These are phyloP conservation scores for Spinellus fusiger DNA, from an alignment of 192 early-diverging fungal genomes.

Conservation along the genomic window DNA sequence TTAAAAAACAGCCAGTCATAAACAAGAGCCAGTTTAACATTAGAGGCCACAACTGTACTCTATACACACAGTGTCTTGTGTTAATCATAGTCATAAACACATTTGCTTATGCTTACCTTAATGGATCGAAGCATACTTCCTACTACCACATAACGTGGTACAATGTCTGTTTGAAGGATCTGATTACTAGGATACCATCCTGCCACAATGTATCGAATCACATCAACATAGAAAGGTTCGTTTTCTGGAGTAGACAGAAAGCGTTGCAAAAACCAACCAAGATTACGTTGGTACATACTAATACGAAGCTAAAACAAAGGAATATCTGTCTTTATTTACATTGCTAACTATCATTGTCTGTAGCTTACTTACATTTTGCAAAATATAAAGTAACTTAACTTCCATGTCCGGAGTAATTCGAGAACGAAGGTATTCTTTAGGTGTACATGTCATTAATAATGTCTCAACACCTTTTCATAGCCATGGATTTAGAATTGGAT, in stretches of 20 bases:
- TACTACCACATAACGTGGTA: constrained; percentile 67
- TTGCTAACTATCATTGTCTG: background rate
- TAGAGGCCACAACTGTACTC: constrained; percentile 52
- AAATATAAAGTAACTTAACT: constrained; percentile 53
- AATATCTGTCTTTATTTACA: background rate
- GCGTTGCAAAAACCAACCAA: constrained; percentile 60
- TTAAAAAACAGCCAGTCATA: constrained; percentile 78
- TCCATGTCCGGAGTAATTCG: constrained; percentile 69
- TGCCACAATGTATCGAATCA: constrained; percentile 70
- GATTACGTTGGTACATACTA: constrained; percentile 46
- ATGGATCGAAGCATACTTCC: constrained; percentile 53
- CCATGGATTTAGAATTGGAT: too few species aligned
- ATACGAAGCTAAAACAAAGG: constrained; percentile 31
- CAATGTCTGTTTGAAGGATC: constrained; percentile 60
- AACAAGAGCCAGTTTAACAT: constrained; percentile 68
- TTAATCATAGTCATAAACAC: background rate
- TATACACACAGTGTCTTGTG: constrained; percentile 7
- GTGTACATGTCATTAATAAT: constrained; percentile 55
- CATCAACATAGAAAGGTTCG: constrained; percentile 54
- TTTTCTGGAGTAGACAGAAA: constrained; percentile 53
- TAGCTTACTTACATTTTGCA: constrained; percentile 43
- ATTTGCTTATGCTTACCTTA: constrained; percentile 39
- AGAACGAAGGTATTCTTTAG: constrained; percentile 50
- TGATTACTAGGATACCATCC: constrained; percentile 70
- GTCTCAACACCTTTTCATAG: constrained; percentile 36